phyloP scores from a whole-genome alignment of 2,329 filamentous ascomycete species.

The Lasiodiplodia citricola region DNA sequence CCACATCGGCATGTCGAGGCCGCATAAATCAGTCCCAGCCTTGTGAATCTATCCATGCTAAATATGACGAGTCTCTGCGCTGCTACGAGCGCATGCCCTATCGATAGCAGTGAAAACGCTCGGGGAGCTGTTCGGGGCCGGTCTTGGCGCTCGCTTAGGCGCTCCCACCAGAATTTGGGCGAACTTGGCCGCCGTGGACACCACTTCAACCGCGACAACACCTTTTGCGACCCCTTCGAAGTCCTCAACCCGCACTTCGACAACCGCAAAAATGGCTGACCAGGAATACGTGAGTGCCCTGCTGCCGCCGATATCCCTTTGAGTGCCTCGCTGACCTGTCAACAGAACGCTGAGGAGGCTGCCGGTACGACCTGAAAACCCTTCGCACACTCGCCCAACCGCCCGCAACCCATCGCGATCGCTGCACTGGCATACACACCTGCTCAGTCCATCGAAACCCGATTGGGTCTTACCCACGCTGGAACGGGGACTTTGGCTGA shows the following conservation, averaged over 20 bases:
- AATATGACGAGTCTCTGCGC: no score
- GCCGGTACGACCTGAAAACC: slow-evolving; percentile 63
- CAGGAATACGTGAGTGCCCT: slow-evolving; percentile 77
- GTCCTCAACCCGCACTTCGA: slow-evolving; percentile 43
- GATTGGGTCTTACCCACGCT: slow-evolving; percentile 28
- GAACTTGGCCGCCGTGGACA: slow-evolving; percentile 30
- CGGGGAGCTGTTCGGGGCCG: slow-evolving; percentile 11
- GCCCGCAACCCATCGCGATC: slow-evolving; percentile 24
- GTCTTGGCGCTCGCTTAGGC: slow-evolving; percentile 28
- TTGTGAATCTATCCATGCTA: not conserved
- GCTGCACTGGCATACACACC: slow-evolving; percentile 21
- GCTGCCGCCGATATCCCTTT: not conserved
- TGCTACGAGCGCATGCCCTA: not conserved
- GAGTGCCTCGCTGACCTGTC: slow-evolving; percentile 33
- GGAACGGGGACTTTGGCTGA: slow-evolving; percentile 28
- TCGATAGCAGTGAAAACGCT: slow-evolving; percentile 1
- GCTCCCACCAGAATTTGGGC: slow-evolving; percentile 23
- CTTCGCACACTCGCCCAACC: slow-evolving; percentile 29
- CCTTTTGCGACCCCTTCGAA: slow-evolving; percentile 36
- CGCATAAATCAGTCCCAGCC: not conserved
- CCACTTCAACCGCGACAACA: slow-evolving; percentile 39
- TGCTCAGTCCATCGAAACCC: slow-evolving; percentile 26
- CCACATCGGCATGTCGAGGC: not conserved
- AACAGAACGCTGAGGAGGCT: slow-evolving; percentile 93
- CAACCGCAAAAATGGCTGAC: slow-evolving; percentile 80